These are phyloP conservation scores for Daldinia concentrica DNA, from an alignment of 495 filamentous ascomycete genomes.

Conservation along the genomic window DNA sequence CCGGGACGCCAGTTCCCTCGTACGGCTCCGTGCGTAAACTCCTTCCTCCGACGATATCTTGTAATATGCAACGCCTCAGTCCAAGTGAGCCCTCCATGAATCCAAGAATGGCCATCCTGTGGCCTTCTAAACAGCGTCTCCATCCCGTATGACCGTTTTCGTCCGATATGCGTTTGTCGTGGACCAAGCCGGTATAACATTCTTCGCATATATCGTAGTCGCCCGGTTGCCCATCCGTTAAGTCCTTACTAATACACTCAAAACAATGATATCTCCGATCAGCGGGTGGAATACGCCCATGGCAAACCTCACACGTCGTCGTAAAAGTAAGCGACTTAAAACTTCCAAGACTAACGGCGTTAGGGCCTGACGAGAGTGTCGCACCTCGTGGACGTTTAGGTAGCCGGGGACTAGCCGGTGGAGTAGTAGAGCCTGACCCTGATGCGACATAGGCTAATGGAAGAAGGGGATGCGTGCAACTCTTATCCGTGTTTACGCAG, in stretches of 20 bases:
- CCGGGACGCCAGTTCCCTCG: conserved; percentile 32
- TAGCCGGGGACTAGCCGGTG: conserved; percentile 39
- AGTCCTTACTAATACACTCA: conserved; percentile 49
- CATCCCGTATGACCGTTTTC: conserved; percentile 83
- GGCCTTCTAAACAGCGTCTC: conserved; percentile 79
- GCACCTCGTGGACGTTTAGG: conserved; percentile 46
- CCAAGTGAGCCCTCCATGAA: conserved; percentile 70
- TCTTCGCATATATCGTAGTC: conserved; percentile 83
- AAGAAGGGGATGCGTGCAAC: conserved; percentile 80
- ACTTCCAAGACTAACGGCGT: conserved; percentile 45
- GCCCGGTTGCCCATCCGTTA: conserved; percentile 66
- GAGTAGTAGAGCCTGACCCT: conserved; percentile 19
- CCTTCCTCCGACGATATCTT: conserved; percentile 78
- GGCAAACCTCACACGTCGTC: conserved; percentile 79
- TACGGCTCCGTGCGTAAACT: conserved; percentile 65
- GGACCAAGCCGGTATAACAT: conserved; percentile 75
- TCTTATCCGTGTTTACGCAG: conserved; percentile 79
- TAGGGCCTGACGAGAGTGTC: conserved; percentile 51
- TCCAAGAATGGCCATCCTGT: conserved; percentile 83
- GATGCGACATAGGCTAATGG: conserved; percentile 62
- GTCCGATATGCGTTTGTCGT: conserved; percentile 66
- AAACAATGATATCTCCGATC: conserved; percentile 78
- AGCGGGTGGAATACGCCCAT: conserved; percentile 70
- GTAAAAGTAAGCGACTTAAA: conserved; percentile 69
- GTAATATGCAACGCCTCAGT: conserved; percentile 66